Evolutionary conservation across 2,329 filamentous ascomycete species (phyloP).

Genomic region (Colletotrichum chlorophyti): DNA sequence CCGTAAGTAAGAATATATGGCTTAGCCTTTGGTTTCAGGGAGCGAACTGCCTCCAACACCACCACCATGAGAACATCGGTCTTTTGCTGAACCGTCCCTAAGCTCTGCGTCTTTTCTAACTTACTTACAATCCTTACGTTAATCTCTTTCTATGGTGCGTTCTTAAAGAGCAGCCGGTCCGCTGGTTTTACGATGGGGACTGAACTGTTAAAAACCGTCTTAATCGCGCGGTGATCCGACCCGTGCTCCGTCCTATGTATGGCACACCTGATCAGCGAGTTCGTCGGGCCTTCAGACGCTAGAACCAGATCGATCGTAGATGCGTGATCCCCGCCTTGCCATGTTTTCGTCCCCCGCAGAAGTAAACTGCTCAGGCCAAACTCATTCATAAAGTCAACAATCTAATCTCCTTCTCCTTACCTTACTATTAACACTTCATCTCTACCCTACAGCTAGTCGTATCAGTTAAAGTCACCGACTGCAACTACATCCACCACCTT

Average conservation of each 20-base stretch:
- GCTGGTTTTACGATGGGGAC: conserved; percentile 2
- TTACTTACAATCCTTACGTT: conserved; percentile 20
- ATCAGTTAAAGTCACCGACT: conserved; percentile 30
- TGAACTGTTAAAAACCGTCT: conserved; percentile 37
- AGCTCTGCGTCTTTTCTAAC: conserved; percentile 33
- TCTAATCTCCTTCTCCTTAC: conserved; percentile 43
- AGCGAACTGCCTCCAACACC: conserved; percentile 4
- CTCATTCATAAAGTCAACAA: conserved; percentile 43
- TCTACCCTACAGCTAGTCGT: conserved; percentile 31
- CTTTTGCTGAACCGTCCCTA: conserved; percentile 1
- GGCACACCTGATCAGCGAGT: conserved; percentile 25
- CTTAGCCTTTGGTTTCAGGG: conserved; percentile 33
- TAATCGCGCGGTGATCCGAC: conserved; percentile 40
- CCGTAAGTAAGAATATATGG: too few species aligned
- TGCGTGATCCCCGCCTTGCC: conserved; percentile 32
- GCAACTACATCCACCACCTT: conserved; percentile 9
- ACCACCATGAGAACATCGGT: neutral
- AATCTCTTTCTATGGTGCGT: conserved; percentile 35
- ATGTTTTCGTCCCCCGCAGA: conserved; percentile 42
- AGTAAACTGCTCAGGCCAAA: conserved; percentile 40
- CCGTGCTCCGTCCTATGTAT: conserved; percentile 32
- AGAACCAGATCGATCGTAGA: conserved; percentile 37
- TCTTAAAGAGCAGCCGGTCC: conserved; percentile 35
- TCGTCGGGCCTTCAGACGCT: conserved; percentile 30
- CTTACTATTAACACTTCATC: conserved; percentile 29